Conservation (phyloP, 2,329 filamentous ascomycete species). For the Ascochyta pisi region DNA sequence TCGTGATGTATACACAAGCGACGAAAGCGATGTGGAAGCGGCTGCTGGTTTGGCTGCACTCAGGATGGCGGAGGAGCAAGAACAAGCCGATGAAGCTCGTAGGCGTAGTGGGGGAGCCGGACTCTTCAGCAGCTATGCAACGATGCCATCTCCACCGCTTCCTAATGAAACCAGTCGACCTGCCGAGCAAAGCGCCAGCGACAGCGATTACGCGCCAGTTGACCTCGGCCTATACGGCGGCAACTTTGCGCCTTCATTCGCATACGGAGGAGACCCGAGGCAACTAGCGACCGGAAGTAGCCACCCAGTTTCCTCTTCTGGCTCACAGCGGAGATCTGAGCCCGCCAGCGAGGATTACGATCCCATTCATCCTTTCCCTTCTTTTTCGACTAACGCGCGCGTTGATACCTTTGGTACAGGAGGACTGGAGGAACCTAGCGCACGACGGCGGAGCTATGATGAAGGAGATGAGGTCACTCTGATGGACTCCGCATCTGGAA, state of each 20-base stretch:
- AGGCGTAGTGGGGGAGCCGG: constrained; percentile 64
- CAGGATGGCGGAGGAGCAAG: constrained; percentile 80
- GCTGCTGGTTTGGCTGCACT: constrained; percentile 84
- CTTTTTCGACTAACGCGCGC: constrained; percentile 67
- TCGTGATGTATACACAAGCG: constrained; percentile 51
- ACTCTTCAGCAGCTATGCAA: constrained; percentile 57
- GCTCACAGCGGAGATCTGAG: constrained; percentile 55
- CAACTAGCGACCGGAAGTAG: constrained; percentile 49
- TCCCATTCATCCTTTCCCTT: constrained; percentile 64
- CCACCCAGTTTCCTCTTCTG: constrained; percentile 52
- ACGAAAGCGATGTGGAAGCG: constrained; percentile 88
- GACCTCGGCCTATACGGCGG: constrained; percentile 79
- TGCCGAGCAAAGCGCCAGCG: constrained; percentile 53
- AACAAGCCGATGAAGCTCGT: constrained; percentile 66
- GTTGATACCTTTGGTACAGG: constrained; percentile 92
- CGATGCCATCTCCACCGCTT: constrained; percentile 52
- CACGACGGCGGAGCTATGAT: constrained; percentile 82
- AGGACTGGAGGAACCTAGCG: constrained; percentile 77
- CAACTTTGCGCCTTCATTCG: constrained; percentile 68
- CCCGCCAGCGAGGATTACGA: constrained; percentile 53
- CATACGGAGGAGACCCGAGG: constrained; percentile 63
- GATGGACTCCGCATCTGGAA: constrained; percentile 44
- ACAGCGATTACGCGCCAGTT: constrained; percentile 73
- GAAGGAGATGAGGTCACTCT: constrained; percentile 79
- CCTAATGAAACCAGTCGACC: constrained; percentile 35